These are phyloP conservation scores for Sequoia sempervirens DNA, from an alignment of 75 land plant species.

Conservation along the genomic window DNA sequence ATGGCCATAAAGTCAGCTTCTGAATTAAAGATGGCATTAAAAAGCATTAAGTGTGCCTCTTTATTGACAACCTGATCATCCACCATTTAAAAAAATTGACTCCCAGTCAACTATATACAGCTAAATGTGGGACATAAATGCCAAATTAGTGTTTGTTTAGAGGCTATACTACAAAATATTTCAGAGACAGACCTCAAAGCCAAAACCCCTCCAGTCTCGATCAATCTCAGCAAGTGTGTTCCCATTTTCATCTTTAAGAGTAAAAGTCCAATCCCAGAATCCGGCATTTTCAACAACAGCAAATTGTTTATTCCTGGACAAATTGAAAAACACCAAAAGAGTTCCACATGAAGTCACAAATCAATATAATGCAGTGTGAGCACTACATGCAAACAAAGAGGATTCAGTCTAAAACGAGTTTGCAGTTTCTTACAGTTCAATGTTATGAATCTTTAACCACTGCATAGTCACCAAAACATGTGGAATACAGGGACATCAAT, in stretches of 20 bases:
- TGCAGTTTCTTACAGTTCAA: background rate
- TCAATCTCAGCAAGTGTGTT: conserved; percentile 83
- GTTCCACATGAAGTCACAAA: background rate
- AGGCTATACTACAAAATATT: background rate
- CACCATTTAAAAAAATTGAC: background rate
- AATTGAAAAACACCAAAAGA: conserved; percentile 3
- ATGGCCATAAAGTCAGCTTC: background rate
- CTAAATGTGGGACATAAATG: background rate
- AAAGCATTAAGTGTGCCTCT: background rate
- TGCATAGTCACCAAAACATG: background rate
- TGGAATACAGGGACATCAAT: background rate
- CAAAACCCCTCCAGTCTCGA: conserved; percentile 93
- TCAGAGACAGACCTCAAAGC: conserved; percentile 69
- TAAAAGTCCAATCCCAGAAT: conserved; percentile 98
- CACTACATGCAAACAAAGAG: background rate
- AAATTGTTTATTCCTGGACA: conserved; percentile 74
- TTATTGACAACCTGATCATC: background rate
- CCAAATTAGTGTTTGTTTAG: background rate
- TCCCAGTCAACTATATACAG: background rate
- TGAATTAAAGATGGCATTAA: background rate
- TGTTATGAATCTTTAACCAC: background rate
- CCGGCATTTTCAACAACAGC: conserved; percentile 98
- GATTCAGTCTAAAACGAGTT: background rate
- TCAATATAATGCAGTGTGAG: background rate
- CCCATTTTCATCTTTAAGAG: conserved; percentile 71